phyloP scores from a whole-genome alignment of 1,284 basidiomycete genomes.

The Acaromyces ingoldii region DNA sequence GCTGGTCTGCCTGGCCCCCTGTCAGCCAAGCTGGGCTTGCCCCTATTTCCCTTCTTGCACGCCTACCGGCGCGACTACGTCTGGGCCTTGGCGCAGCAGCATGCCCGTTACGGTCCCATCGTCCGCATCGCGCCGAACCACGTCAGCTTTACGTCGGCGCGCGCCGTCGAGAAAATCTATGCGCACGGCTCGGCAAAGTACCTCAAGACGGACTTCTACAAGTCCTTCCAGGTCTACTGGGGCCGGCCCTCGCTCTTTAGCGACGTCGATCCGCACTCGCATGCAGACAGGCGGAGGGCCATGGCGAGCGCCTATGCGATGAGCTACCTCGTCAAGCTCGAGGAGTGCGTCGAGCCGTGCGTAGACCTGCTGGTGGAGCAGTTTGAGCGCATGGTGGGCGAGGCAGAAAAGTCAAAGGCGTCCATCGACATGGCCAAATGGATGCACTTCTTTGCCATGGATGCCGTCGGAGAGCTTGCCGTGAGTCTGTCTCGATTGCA shows the following conservation, averaged over 20 bases:
- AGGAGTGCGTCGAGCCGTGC: constrained; percentile 32
- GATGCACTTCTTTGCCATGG: constrained; percentile 41
- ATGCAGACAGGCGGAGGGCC: constrained; percentile 25
- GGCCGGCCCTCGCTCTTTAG: constrained; percentile 33
- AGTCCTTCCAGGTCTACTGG: constrained; percentile 27
- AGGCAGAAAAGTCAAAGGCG: constrained; percentile 9
- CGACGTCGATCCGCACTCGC: constrained; percentile 33
- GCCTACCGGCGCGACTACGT: constrained; percentile 24
- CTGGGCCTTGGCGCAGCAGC: constrained; percentile 18
- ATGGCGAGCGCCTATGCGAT: constrained; percentile 38
- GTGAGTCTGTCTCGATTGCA: neutral
- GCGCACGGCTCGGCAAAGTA: constrained; percentile 28
- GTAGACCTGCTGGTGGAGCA: constrained; percentile 22
- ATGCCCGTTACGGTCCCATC: constrained; percentile 24
- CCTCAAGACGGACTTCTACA: constrained; percentile 29
- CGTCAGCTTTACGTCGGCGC: constrained; percentile 26
- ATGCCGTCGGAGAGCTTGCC: constrained; percentile 36
- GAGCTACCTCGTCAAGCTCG: constrained; percentile 32
- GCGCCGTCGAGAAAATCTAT: constrained; percentile 35
- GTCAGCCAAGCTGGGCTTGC: constrained; percentile 24
- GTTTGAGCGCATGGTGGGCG: constrained; percentile 8
- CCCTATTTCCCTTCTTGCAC: constrained; percentile 30
- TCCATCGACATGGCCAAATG: constrained; percentile 26
- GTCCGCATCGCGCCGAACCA: constrained; percentile 39
- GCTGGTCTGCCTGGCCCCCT: constrained; percentile 27